Evolutionary conservation across 2,329 filamentous ascomycete genomes (phyloP), one percentile per base, ranked within the genome.

Genomic region (Aspergillus piperis): DNA sequence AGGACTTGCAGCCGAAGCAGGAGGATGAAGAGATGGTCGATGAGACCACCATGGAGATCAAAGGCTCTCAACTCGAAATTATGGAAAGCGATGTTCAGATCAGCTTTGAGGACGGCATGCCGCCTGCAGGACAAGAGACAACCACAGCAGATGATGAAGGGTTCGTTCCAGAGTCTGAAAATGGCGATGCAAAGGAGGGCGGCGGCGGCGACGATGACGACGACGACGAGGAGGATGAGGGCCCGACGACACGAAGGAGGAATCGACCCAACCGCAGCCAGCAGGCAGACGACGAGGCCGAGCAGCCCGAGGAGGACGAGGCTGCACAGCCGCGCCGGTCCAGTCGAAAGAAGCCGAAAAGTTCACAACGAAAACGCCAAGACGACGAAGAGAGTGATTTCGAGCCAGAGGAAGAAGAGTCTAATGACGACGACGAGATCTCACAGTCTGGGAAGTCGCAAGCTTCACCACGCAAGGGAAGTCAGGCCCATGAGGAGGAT

Each of bases 371-470:
- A 39, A 81, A 83, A 72, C 66, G 65, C 55, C 62, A 74, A 54
- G 82, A 86, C 52, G 84, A 86, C 54, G 86, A 64, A 13, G 65
- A 83, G 66, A 88, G 85, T 66, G 86, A 88, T 66, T 88, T 88
- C 64, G 85, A 88, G 66, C 86, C 86, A 5, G 82, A 81, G 36
- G 80, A 80, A 21, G 85, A 86, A 52, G 84, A 83, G 13, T 74
- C 70, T 1, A 71, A 76, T 25, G 84, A 84, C 21, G 84, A 84
- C 23, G 84, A 85, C 57, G 80, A 85, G 38, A 11, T 63, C 7
- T 85, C 82, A 2, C 81, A 81, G 41, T 84, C 82, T 6, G 82
- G 81, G 61, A 75, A 77, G 30, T 79, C 77, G 41, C 75, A 82
- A 65, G 73, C 67, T 49, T 78, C 77, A 42, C 75, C 79, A 42